A percentile compares a stretch with the other conserved stretches of the same genome.
phyloP scores from a whole-genome alignment of 768 basidiomycete species.

The Suillus cothurnatus region DNA sequence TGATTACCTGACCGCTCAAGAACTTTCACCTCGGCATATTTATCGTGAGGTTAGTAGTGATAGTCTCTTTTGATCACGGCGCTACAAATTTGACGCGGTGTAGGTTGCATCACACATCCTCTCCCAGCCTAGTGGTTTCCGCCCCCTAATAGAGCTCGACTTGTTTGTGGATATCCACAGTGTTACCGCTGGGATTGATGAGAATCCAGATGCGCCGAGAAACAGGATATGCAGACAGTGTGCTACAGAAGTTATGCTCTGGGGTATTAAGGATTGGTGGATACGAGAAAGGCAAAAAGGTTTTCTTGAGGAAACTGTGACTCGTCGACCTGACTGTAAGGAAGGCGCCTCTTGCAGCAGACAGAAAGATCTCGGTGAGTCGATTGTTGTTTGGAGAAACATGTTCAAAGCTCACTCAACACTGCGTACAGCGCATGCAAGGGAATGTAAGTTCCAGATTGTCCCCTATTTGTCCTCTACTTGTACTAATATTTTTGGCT shows the following conservation, averaged over 20 bases:
- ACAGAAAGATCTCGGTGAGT: constrained; percentile 70
- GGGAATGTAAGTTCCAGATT: constrained; percentile 60
- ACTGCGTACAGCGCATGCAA: constrained; percentile 58
- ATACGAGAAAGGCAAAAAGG: constrained; percentile 74
- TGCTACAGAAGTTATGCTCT: constrained; percentile 73
- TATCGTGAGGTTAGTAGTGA: constrained; percentile 67
- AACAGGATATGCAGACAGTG: constrained; percentile 69
- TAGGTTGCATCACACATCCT: constrained; percentile 67
- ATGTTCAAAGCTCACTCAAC: constrained; percentile 8
- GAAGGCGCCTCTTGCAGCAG: constrained; percentile 59
- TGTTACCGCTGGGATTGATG: constrained; percentile 56
- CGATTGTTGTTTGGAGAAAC: not conserved
- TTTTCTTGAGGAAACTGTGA: constrained; percentile 54
- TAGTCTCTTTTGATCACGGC: not conserved
- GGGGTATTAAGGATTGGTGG: constrained; percentile 84
- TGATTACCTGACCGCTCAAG: constrained; percentile 69
- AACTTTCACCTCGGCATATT: constrained; percentile 67
- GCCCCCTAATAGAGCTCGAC: constrained; percentile 66
- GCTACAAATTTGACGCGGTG: constrained; percentile 12
- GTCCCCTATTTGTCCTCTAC: constrained; percentile 4
- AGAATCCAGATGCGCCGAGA: constrained; percentile 59
- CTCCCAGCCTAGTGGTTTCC: constrained; percentile 63
- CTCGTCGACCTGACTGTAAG: constrained; percentile 67
- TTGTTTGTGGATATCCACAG: constrained; percentile 71
- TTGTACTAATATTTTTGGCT: constrained; percentile 11